Percentiles rank a stretch among this genome's conserved stretches.
Conservation (phyloP, 331 rosid genomes). For the Phaseolus coccineus region DNA sequence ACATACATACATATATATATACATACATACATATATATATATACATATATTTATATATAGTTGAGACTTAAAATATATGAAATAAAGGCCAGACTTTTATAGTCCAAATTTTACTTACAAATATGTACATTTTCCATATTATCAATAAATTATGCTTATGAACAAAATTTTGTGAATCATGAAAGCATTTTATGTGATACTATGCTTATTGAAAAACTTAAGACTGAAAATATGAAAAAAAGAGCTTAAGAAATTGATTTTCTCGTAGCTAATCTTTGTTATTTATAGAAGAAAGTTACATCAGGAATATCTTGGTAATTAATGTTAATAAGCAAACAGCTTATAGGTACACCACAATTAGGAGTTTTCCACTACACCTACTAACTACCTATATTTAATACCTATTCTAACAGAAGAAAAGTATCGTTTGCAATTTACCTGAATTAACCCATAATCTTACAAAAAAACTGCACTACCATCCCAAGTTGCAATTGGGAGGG, state of each 20-base stretch:
- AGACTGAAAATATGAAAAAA: too few species aligned
- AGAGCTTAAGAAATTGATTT: too few species aligned
- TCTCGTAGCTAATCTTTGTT: too few species aligned
- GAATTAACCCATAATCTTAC: constrained; percentile 28
- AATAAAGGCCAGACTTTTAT: constrained; percentile 4
- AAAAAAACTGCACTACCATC: constrained; percentile 8
- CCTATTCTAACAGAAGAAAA: constrained; percentile 6
- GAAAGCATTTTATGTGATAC: constrained; percentile 28
- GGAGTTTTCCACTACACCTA: too few species aligned
- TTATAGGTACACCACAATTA: too few species aligned
- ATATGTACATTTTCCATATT: constrained; percentile 4
- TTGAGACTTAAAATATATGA: neutral
- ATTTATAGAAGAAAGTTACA: too few species aligned
- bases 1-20: neutral
- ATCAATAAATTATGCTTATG: constrained; percentile 5
- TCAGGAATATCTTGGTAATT: too few species aligned
- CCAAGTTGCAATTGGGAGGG: constrained; percentile 23
- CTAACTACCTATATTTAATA: too few species aligned
- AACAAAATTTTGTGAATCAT: constrained; percentile 33
- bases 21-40: neutral
- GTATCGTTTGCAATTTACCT: constrained; percentile 4
- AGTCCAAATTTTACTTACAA: neutral
- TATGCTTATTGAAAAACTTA: neutral
- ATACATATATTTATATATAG: neutral
- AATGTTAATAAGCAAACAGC: too few species aligned